Evolutionary conservation across 805 yeast species (phyloP).

Genomic region (Blastobotrys chiropterorum): DNA sequence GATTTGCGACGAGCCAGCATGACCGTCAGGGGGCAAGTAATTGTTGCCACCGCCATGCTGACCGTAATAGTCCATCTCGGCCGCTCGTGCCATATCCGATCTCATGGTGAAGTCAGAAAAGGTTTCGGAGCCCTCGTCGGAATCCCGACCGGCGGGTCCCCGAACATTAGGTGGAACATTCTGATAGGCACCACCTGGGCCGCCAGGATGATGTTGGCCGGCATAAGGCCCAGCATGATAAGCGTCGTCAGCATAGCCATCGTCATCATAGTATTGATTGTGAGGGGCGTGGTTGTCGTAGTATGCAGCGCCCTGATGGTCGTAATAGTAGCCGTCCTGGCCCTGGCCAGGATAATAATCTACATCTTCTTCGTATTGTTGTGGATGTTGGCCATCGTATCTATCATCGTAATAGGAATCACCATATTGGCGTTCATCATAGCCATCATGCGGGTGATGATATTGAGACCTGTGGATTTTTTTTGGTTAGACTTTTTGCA

Average conservation of each 20-base stretch:
- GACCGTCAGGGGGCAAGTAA: constrained; percentile 26
- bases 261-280: constrained; percentile 31
- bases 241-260: constrained; percentile 34
- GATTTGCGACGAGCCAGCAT: constrained; percentile 41
- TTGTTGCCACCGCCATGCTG: constrained; percentile 25
- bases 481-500: not conserved
- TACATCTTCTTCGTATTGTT: constrained; percentile 3
- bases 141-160: constrained; percentile 19
- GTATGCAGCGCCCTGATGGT: constrained; percentile 30
- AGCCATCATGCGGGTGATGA: constrained; percentile 18
- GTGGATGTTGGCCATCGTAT: constrained; percentile 24
- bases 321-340: constrained; percentile 32
- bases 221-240: constrained; percentile 40
- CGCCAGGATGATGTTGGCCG: constrained; percentile 24
- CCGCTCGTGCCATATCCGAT: constrained; percentile 34
- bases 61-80: constrained; percentile 35
- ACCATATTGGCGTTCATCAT: constrained; percentile 17
- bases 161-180: constrained; percentile 12
- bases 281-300: constrained; percentile 32
- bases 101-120: constrained; percentile 40
- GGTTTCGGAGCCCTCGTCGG: constrained; percentile 35
- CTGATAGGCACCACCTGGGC: constrained; percentile 7
- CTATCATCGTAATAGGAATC: constrained; percentile 23
- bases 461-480: constrained; percentile 1
- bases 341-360: constrained; percentile 32